phyloP scores from a whole-genome alignment of 1,284 basidiomycete genomes.

The Leccinum angustisporum region DNA sequence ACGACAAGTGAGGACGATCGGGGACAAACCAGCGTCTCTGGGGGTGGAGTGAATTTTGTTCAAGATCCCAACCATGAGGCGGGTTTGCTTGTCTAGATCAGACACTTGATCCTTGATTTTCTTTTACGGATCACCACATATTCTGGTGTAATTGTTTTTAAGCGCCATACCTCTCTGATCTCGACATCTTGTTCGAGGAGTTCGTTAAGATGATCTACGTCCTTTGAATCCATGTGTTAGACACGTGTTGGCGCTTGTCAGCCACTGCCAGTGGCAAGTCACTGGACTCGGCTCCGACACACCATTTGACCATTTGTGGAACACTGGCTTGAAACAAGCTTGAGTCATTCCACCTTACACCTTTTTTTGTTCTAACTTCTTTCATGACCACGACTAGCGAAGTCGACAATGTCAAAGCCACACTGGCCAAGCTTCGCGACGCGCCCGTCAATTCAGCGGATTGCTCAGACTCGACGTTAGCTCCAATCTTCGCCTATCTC shows the following conservation, averaged over 20 bases:
- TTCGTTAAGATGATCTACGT: conserved; percentile 52
- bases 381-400: conserved; percentile 30
- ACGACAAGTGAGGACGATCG: conserved; percentile 7
- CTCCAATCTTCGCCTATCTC: conserved; percentile 56
- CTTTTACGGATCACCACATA: conserved; percentile 39
- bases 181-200: conserved; percentile 54
- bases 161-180: conserved; percentile 47
- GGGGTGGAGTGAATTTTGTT: conserved; percentile 78
- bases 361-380: background rate
- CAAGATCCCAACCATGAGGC: conserved; percentile 62
- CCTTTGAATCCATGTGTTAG: conserved; percentile 52
- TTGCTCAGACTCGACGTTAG: conserved; percentile 51
- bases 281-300: background rate
- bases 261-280: too few relatives aligned
- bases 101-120: conserved; percentile 75
- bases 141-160: conserved; percentile 17
- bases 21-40: conserved; percentile 50
- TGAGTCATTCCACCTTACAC: background rate
- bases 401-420: conserved; percentile 40
- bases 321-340: background rate
- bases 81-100: conserved; percentile 70
- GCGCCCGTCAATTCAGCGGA: conserved; percentile 50
- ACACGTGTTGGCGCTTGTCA: background rate
- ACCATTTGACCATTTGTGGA: background rate
- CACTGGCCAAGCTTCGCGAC: conserved; percentile 54